phyloP scores from a whole-genome alignment of 441 rosid genomes.

The Euphorbia schlechtendalii region DNA sequence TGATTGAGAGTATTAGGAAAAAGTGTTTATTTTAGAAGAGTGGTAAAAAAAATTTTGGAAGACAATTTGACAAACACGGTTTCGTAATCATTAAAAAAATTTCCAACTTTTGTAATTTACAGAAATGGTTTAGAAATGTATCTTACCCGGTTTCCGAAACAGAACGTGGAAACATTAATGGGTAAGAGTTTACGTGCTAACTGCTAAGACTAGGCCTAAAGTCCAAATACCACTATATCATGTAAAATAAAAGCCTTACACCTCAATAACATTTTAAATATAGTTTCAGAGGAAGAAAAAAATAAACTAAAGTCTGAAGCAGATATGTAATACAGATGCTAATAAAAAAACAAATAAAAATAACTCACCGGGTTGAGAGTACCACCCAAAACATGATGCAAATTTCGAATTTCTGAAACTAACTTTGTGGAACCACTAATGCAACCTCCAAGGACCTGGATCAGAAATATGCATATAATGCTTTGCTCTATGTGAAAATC shows the following conservation, averaged over 20 bases:
- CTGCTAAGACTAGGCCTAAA: too few relatives aligned
- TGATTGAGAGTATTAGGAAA: too few relatives aligned
- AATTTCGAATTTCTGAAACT: conserved; percentile 63
- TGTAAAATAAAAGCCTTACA: background rate
- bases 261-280: background rate
- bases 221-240: too few relatives aligned
- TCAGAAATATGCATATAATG: conserved; percentile 12
- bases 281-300: background rate
- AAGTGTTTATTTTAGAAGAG: too few relatives aligned
- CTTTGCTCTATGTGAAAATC: background rate
- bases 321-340: background rate
- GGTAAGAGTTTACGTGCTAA: too few relatives aligned
- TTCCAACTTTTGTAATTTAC: too few relatives aligned
- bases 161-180: too few relatives aligned
- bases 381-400: conserved; percentile 94
- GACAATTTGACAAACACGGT: too few relatives aligned
- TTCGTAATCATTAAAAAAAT: too few relatives aligned
- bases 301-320: background rate
- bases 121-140: too few relatives aligned
- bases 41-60: too few relatives aligned
- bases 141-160: too few relatives aligned
- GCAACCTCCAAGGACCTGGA: conserved; percentile 90
- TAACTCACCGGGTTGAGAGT: conserved; percentile 75
- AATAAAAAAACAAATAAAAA: background rate
- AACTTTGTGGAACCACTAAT: conserved; percentile 70